Base-by-base conservation (phyloP, 139 green algal species). In the Tetradesmus lagerheimii region DNA sequence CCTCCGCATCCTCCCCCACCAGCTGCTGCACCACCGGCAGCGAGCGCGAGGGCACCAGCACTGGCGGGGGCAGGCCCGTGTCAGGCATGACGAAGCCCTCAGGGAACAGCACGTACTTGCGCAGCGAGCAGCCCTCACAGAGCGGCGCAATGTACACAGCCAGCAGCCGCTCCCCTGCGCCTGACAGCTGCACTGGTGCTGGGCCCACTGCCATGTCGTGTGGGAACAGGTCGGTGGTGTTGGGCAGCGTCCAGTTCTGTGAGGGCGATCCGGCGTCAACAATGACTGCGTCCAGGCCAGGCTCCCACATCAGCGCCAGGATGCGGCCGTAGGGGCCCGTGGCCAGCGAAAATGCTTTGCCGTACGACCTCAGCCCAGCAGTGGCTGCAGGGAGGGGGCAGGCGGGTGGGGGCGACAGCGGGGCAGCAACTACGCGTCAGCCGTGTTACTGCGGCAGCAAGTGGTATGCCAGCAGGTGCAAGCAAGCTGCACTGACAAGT, bases 271-370 rank as follows among this genome's bases (percentile, higher is more conserved):
- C 8, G 2, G 91, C 88, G 71, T 93, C 89, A 15, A 91, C 88
- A 8, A 93, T 78, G 0, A 14, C 25, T 4, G 80, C 90, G 34
- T 89, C 47, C 83, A 75, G 12, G 27, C 90, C 88, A 0, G 88
- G 53, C 25, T 93, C 31, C 96, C 96, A 98, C 9, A 74, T 85
- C 37, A 99, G 91, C 8, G 91, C 97, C 66, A 97, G 87, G 41
- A 94, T 74, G 18, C 87, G 80, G 34, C 96, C 95, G 83, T 98
- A 97, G 2, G 96, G 95, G 0, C 96, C 95, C n/a, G 85, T 89
- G 2, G 83, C 18, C 4, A 98, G 79, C 0, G 94, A 90, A 91
- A 95, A 98, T 3, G 95, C 93, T 45, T 87, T 79, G 34, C 95
- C 95, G 45, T 92, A 91, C 31, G 45, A 2, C 0, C 23, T 34